Evolutionary conservation across 2,329 filamentous ascomycete species (phyloP).

Genomic region (Tolypocladium endophyticum): DNA sequence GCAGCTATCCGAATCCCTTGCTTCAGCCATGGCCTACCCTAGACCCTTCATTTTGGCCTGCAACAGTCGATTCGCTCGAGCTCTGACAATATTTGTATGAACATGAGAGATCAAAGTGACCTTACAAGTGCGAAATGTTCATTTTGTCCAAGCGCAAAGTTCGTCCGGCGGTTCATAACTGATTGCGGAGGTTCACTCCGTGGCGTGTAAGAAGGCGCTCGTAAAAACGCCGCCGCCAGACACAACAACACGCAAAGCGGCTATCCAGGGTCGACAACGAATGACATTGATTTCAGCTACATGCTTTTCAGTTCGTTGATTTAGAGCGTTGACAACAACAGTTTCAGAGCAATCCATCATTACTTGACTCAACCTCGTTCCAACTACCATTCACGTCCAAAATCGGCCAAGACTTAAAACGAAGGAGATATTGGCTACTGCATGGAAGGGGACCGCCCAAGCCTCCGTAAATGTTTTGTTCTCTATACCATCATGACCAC

Average conservation of each 20-base stretch:
- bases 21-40: not conserved
- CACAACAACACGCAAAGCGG: not conserved
- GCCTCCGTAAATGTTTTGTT: not conserved
- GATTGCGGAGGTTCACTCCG: too few species aligned
- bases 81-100: too few species aligned
- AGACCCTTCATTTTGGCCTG: not conserved
- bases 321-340: not conserved
- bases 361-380: not conserved
- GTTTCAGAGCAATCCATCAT: not conserved
- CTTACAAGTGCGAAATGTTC: not conserved
- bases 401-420: not conserved
- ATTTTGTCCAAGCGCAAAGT: not conserved
- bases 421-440: not conserved
- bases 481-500: constrained; percentile 13
- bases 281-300: not conserved
- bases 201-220: too few species aligned
- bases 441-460: not conserved
- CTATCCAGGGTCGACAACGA: not conserved
- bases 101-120: too few species aligned
- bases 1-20: not conserved
- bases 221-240: too few species aligned
- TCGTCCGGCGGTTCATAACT: too few species aligned
- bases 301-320: not conserved
- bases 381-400: not conserved
- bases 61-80: not conserved